Conservation (phyloP, 495 filamentous ascomycete species). For the Annulohypoxylon bovei region DNA sequence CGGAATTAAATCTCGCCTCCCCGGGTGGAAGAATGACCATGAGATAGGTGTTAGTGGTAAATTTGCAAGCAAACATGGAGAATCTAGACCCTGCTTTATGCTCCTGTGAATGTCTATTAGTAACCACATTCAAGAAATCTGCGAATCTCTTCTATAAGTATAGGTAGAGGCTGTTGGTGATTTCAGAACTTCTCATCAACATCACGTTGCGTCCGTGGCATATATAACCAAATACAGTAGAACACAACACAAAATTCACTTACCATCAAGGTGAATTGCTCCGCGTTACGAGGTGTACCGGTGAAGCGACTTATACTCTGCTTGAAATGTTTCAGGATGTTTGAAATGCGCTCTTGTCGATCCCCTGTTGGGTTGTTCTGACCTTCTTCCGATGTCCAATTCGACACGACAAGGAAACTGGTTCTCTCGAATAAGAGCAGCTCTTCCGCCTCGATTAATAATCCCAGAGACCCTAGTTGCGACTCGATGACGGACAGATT, state of each 20-base stretch:
- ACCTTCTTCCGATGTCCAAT: conserved; percentile 77
- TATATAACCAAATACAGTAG: conserved; percentile 11
- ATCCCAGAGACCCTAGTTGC: conserved; percentile 79
- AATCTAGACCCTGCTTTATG: conserved; percentile 70
- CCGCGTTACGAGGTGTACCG: conserved; percentile 63
- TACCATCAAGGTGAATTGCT: conserved; percentile 63
- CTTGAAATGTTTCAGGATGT: conserved; percentile 98
- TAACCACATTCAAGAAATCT: background rate
- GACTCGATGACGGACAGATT: conserved; percentile 90
- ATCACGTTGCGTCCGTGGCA: background rate
- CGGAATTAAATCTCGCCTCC: conserved; percentile 86
- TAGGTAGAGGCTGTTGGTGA: conserved; percentile 2
- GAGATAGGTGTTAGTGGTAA: conserved; percentile 97
- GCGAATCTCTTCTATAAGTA: background rate
- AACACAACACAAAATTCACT: conserved; percentile 30
- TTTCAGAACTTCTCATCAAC: conserved; percentile 26
- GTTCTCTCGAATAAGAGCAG: conserved; percentile 95
- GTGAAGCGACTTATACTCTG: conserved; percentile 68
- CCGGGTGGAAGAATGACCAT: conserved; percentile 89
- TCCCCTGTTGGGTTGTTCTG: conserved; percentile 86
- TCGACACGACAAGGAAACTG: conserved; percentile 92
- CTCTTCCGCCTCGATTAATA: conserved; percentile 89
- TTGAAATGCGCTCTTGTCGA: conserved; percentile 91
- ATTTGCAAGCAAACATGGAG: conserved; percentile 88
- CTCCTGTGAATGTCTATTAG: conserved; percentile 50